Percentiles rank a stretch among this genome's conserved stretches.
Conservation (phyloP, 306 rosid genomes). For the Rosa chinensis region DNA sequence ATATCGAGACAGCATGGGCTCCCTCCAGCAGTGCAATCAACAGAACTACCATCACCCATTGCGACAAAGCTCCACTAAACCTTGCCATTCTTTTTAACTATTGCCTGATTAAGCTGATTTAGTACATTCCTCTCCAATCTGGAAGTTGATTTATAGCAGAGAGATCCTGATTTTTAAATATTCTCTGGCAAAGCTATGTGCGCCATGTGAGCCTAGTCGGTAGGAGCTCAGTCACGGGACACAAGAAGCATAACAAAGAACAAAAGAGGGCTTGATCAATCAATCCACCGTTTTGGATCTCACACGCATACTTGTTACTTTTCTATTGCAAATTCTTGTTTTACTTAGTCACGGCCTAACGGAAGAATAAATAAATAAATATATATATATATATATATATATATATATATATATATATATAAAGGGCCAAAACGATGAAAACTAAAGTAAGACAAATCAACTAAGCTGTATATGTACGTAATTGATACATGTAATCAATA, state of each 20-base stretch:
- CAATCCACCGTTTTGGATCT: background rate
- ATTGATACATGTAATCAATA: background rate
- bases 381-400: no score
- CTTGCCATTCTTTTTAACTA: constrained; percentile 26
- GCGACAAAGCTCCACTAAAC: constrained; percentile 14
- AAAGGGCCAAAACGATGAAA: background rate
- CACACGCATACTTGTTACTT: no score
- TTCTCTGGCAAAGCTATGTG: constrained; percentile 22
- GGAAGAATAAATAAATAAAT: background rate
- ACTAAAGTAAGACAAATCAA: background rate
- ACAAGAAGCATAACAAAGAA: background rate
- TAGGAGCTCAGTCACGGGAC: constrained; percentile 36
- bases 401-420: background rate
- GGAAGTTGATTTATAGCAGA: constrained; percentile 28
- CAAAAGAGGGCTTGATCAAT: background rate
- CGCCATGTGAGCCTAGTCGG: constrained; percentile 49
- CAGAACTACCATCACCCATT: constrained; percentile 34
- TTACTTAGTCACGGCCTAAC: background rate
- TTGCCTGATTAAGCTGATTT: background rate
- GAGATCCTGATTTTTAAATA: constrained; percentile 11
- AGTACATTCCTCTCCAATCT: background rate
- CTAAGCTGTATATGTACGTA: background rate
- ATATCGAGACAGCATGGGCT: constrained; percentile 32
- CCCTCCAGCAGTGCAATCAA: constrained; percentile 35
- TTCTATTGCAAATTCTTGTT: background rate